phyloP scores from a whole-genome alignment of 305 asterid species.

The Fraxinus greggii region DNA sequence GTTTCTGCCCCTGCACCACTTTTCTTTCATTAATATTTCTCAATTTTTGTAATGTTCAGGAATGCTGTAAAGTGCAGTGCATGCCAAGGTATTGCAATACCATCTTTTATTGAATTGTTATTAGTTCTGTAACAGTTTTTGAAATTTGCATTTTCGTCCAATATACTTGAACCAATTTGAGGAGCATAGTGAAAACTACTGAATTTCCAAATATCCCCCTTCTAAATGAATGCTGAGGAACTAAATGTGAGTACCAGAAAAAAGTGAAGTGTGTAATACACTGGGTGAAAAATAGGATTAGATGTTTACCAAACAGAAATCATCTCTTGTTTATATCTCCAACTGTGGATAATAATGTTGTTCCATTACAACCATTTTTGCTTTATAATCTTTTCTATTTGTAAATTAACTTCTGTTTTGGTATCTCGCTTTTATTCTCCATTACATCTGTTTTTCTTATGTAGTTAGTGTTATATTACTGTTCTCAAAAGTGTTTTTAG shows the following conservation, averaged over 20 bases:
- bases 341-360: neutral
- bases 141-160: neutral
- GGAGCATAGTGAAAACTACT: conserved; percentile 1
- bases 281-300: conserved; percentile 7
- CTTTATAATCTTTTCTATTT: neutral
- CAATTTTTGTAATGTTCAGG: conserved; percentile 51
- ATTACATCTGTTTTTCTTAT: neutral
- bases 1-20: conserved; percentile 6
- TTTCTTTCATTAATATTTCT: conserved; percentile 23
- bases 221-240: neutral
- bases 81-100: conserved; percentile 70
- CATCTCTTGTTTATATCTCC: conserved; percentile 6
- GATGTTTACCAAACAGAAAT: neutral
- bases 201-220: neutral
- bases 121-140: conserved; percentile 3
- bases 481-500: neutral
- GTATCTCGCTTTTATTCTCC: neutral
- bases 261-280: conserved; percentile 10
- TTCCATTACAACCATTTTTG: conserved; percentile 1
- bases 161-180: neutral
- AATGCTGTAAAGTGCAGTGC: conserved; percentile 67
- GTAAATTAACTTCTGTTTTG: neutral
- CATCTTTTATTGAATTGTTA: conserved; percentile 18
- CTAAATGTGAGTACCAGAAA: neutral
- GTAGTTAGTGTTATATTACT: neutral